Base-by-base conservation (phyloP, 106 monocot genomes). In the Amphibolis antarctica region DNA sequence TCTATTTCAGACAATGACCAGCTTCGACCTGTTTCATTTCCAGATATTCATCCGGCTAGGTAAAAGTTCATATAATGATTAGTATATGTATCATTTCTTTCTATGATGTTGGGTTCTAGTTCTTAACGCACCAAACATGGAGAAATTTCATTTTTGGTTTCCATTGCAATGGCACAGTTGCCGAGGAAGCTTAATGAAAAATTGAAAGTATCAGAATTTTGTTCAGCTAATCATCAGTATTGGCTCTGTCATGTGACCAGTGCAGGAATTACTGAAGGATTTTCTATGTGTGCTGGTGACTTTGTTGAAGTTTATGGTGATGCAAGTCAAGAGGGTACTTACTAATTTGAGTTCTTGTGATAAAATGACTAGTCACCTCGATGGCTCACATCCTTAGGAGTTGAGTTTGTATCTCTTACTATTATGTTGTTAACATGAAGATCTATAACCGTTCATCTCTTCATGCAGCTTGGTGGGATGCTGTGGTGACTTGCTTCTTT, bases 261-360 rank as follows among this genome's bases (percentile, higher is more conserved):
- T 77, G 86, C 90, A 74, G 96, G 86, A 53, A 98, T 98, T 50
- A 87, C 86, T 48, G 96, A 98, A 71, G 96, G 96, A 4, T 98
- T 98, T 75, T 98, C 90, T 24, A 98, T 98, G 96, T 98, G 96
- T 75, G 96, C 80, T 61, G 96, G 96, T 54, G 96, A 98, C 69
- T 98, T 98, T 87, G 86, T 98, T 56, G 96, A 90, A 69, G 96
- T 98, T 23, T 98, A 98, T 63, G 77, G 66, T 54, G 96, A 98
- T 52, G 55, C 44, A 75, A 76, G 72, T 59, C 96, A 98, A 75
- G 76, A 85, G 85, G 90, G 96, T 98, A 85, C 43, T 18, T n/a
- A 60, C 15, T 42, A 19, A 42, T 42, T 60, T 21, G 42, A 42
- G 13, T 60, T 60, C 19, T 18, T 44, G 54, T 25, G 5, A 9